Evolutionary conservation across 371 early-diverging fungal species (phyloP), one percentile per base, ranked within the genome.

Genomic region (Entomophthora muscae): DNA sequence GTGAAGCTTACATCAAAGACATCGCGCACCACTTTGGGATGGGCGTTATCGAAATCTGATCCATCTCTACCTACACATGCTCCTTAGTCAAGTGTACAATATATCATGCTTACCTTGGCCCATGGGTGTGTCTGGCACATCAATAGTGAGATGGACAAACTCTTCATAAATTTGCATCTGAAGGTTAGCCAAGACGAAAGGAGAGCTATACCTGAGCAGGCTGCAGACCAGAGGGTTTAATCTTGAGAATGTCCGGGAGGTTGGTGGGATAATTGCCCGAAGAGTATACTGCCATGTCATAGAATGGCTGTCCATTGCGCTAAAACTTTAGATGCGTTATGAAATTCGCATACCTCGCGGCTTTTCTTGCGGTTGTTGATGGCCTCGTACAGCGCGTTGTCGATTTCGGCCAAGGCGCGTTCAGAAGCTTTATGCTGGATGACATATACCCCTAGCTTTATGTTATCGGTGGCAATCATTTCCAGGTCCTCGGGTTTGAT

Each of bases 361-460:
- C 89, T 89, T 66, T 89, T 90, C 69, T 86, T 80, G 52, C 98
- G 81, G 32, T 72, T 79, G 10, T 77, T 56, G 64, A 80, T 91
- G 10, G 88, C 78, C 13, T 77, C 69, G 23, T 74, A 72, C 56
- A 98, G 77, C 10, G 75, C 69, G 56, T 89, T 85, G 67, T 94
- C 93, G 33, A 98, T 87, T 64, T 93, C 89, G 21, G 83, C 74
- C 2, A 86, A 75, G 0, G 92, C 90, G 67, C 91, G 92, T 66
- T 94, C 93, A 67, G 89, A 87, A 0, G 96, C 92, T 21, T 90
- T 87, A 68, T 90, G 86, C 71, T 96, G 95, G 66, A 95, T 88
- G 5, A 92, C 80, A 0, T 89, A 83, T 67, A 91, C 91, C 1
- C 87, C 93, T 23, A 95, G 74, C 31, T 95, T 95, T 64, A 95